These are phyloP conservation scores for Elsinoe fawcettii DNA, from an alignment of 2,329 filamentous ascomycete genomes.

Conservation along the genomic window DNA sequence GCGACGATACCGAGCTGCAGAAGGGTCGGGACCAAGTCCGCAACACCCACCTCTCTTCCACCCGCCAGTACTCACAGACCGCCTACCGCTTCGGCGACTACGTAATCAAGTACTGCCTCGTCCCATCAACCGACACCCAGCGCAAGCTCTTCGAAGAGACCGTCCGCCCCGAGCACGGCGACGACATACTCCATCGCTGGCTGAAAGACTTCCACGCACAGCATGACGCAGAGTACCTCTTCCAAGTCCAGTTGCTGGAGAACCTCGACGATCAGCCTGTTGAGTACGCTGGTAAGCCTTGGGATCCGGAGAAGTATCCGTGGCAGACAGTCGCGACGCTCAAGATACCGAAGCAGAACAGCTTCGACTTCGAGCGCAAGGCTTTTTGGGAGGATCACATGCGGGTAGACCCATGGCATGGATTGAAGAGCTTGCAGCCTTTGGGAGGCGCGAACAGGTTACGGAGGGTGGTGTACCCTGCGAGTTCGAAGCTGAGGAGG, in stretches of 20 bases:
- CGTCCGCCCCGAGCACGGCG: constrained; percentile 30
- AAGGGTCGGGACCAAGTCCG: constrained; percentile 33
- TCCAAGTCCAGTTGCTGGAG: constrained; percentile 42
- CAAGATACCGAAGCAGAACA: constrained; percentile 36
- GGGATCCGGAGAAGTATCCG: constrained; percentile 42
- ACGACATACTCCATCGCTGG: constrained; percentile 35
- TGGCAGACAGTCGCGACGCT: constrained; percentile 40
- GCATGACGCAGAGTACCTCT: constrained; percentile 37
- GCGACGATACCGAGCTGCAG: constrained; percentile 34
- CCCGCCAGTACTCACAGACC: constrained; percentile 39
- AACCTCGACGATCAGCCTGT: constrained; percentile 41
- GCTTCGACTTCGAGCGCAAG: constrained; percentile 34
- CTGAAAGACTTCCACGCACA: constrained; percentile 34
- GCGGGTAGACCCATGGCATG: constrained; percentile 37
- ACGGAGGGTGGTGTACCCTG: constrained; percentile 34
- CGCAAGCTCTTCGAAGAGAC: constrained; percentile 34
- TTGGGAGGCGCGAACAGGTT: constrained; percentile 35
- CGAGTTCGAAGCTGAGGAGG: constrained; percentile 30
- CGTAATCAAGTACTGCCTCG: constrained; percentile 41
- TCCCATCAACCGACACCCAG: constrained; percentile 36
- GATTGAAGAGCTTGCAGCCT: constrained; percentile 36
- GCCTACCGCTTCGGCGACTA: constrained; percentile 44
- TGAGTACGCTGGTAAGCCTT: constrained; percentile 38
- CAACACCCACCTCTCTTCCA: constrained; percentile 35
- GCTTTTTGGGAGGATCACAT: constrained; percentile 40